Evolutionary conservation across 1,284 basidiomycete species (phyloP), one percentile per base, ranked within the genome.

Genomic region (Crucibulum parvulum): DNA sequence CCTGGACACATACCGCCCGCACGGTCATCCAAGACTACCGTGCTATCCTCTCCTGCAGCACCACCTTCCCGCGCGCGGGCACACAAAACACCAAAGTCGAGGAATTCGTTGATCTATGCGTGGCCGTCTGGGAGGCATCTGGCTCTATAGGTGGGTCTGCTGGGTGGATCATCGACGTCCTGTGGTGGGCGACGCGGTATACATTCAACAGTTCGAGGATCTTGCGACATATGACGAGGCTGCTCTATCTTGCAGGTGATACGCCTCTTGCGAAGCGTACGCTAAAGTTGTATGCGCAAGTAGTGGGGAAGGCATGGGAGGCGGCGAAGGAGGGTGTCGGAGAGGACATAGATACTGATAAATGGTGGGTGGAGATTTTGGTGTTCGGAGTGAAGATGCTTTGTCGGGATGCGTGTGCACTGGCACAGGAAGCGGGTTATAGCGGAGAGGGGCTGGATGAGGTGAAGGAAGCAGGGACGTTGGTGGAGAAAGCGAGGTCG

Each of bases 181-280:
- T 98, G 1, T 96, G 94, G 91, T 95, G 94, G 93, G 90, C 94
- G 1, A 95, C 93, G 8, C 88, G 90, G 16, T 84, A 95, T 24
- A 98, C 95, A 0, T 97, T 98, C 81, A 95, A 97, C 70, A 96
- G 93, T 1, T 90, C 91, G 65, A 86, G 88, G 7, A 80, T 97
- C 13, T 85, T 94, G 58, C 89, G 95, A 0, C 93, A 96, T 73
- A 89, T 97, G 80, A 86, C 87, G 13, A 88, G 89, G 1, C 75
- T 96, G 0, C 78, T 93, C 7, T 84, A 88, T 54, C 81, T 89
- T 6, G 81, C 86, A 0, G 89, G 89, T 4, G 89, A 93, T 61
- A 74, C 79, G 7, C 70, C 80, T 8, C 85, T 95, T 31, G 93
- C 95, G 1, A 87, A 86, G 64, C 87, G 92, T 36, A 91, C 90